Base-by-base conservation (phyloP, 345 rosid genomes). In the Acer negundo region DNA sequence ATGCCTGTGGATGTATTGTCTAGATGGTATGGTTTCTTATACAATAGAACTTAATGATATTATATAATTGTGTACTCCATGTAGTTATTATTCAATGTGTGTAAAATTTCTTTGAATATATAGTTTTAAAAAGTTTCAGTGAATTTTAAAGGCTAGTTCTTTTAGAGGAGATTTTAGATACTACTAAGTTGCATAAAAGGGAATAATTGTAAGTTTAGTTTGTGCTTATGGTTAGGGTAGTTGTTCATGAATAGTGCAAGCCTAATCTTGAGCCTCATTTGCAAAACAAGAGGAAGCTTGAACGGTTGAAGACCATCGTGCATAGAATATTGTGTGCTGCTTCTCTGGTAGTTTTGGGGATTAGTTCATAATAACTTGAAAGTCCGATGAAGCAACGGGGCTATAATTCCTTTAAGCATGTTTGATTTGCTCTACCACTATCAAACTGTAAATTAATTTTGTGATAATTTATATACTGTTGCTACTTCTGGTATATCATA, bases 1-100 rank as follows among this genome's bases (percentile, higher is more conserved):
- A 94, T 97, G 97, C 99, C 98, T 61, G 98, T 89, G 6, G 99
- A 97, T 84, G 89, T 80, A 51, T 85, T 96, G 81, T 85, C 99
- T 17, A 97, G 83, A 85, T 89, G 93, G 93, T 89, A 82, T 12
- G 62, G 6, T 10, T 10, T 63, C 6, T 38, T 44, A 22, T 63
- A 47, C 3, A 23, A 26, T 12, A 20, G 26, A 74, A 65, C 10
- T 31, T 51, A 24, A 17, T 51, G 28, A 46, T 53, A 0, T 31
- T 31, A 1, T 75, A 64, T 65, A 17, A 2, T 49, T 62, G 10
- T 42, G 10, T 16, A 28, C 71, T 61, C 31, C 44, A 19, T 59
- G 26, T 4, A 13, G 23, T 58, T 46, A 35, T n/a, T 23, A 10
- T 70, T 61, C 23, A 35, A 62, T 62, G 15, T 9, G 12, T 73